These are phyloP conservation scores for Komagataella pseudopastoris DNA, from an alignment of 805 yeast genomes.

Conservation along the genomic window DNA sequence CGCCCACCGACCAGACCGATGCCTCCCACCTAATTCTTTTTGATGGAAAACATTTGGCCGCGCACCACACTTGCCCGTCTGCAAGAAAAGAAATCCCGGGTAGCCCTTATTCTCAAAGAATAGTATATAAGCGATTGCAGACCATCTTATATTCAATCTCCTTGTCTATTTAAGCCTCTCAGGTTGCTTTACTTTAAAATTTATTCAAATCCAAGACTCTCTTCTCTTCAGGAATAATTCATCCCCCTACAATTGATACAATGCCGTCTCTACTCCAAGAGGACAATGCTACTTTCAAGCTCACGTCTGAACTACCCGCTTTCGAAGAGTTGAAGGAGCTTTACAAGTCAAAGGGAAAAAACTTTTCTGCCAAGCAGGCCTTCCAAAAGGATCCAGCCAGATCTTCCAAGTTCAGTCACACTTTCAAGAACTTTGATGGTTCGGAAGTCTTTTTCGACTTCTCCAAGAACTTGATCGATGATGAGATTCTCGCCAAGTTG, in stretches of 20 bases:
- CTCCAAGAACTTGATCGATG: slow-evolving; percentile 88
- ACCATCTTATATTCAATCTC: background rate
- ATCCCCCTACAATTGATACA: background rate
- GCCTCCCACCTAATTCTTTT: background rate
- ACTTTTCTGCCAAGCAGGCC: slow-evolving; percentile 62
- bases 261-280: background rate
- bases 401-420: slow-evolving; percentile 61
- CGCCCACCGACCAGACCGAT: background rate
- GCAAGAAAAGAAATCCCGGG: background rate
- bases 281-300: slow-evolving; percentile 30
- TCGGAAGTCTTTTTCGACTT: slow-evolving; percentile 87
- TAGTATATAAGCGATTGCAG: background rate
- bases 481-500: slow-evolving; percentile 58
- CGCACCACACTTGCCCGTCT: background rate
- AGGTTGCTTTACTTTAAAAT: background rate
- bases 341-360: slow-evolving; percentile 57
- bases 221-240: background rate
- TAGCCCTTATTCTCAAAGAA: background rate
- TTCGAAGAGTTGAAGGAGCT: slow-evolving; percentile 69
- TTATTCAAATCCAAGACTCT: background rate
- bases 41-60: background rate
- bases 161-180: background rate
- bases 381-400: slow-evolving; percentile 65
- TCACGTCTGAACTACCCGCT: slow-evolving; percentile 65
- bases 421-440: slow-evolving; percentile 75